A percentile compares a stretch with the other conserved stretches of the same genome.
Conservation (phyloP, 345 rosid genomes). For the Moringa oleifera region DNA sequence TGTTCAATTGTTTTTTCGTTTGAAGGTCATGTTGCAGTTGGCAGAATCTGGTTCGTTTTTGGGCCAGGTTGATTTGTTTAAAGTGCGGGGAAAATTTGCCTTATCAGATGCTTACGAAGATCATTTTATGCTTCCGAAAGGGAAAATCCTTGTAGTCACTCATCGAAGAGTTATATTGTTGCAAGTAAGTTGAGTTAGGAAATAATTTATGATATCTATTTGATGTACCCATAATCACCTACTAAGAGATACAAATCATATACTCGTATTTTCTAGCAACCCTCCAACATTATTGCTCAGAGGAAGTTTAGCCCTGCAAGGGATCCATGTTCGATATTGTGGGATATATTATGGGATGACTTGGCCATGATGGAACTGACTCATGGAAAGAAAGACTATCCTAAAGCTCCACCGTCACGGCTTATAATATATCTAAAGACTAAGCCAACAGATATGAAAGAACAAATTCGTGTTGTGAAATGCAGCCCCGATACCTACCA, state of each 20-base stretch:
- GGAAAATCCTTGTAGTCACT: constrained; percentile 64
- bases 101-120: constrained; percentile 94
- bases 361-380: constrained; percentile 77
- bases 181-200: constrained; percentile 51
- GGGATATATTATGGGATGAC: constrained; percentile 87
- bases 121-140: constrained; percentile 82
- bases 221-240: not conserved
- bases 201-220: not conserved
- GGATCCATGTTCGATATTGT: constrained; percentile 87
- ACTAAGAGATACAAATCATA: not conserved
- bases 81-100: constrained; percentile 98
- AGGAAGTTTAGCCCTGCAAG: constrained; percentile 84
- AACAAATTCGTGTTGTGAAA: constrained; percentile 67
- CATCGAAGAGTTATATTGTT: constrained; percentile 78
- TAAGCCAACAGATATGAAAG: constrained; percentile 54
- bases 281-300: constrained; percentile 75
- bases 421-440: constrained; percentile 53
- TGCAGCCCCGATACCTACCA: constrained; percentile 68
- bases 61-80: constrained; percentile 93
- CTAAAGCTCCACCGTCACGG: constrained; percentile 63
- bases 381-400: constrained; percentile 77
- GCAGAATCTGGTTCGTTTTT: constrained; percentile 92
- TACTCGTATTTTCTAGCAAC: constrained; percentile 54
- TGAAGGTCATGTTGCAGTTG: constrained; percentile 89
- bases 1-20: constrained; percentile 14